Conservation (phyloP, 2,329 filamentous ascomycete genomes). For the Ploettnerulaceae sp. region DNA sequence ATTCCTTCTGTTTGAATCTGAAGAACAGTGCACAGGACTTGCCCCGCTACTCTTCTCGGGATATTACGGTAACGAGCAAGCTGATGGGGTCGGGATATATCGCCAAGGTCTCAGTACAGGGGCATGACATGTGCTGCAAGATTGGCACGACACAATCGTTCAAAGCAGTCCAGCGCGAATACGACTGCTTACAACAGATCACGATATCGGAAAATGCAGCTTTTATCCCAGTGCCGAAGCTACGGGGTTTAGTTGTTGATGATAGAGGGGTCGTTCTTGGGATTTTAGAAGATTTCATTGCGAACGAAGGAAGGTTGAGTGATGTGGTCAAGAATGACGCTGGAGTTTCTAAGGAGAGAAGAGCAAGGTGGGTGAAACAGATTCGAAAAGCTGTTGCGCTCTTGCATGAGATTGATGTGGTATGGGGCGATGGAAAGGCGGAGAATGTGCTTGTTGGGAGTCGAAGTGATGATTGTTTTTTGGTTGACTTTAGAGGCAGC, state of each 20-base stretch:
- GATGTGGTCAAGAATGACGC: slow-evolving; percentile 6
- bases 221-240: slow-evolving; percentile 14
- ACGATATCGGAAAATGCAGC: slow-evolving; percentile 9
- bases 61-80: slow-evolving; percentile 12
- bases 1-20: slow-evolving; percentile 6
- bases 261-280: slow-evolving; percentile 17
- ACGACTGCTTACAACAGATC: slow-evolving; percentile 16
- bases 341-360: slow-evolving; percentile 10
- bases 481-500: slow-evolving; percentile 29
- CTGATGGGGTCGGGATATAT: slow-evolving; percentile 16
- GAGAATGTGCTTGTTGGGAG: slow-evolving; percentile 26
- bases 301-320: slow-evolving; percentile 10
- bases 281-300: slow-evolving; percentile 21
- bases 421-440: slow-evolving; percentile 30
- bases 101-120: slow-evolving; percentile 14
- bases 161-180: slow-evolving; percentile 20
- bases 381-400: slow-evolving; percentile 16
- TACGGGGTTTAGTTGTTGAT: slow-evolving; percentile 17
- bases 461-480: slow-evolving; percentile 20
- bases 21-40: slow-evolving; percentile 11
- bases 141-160: slow-evolving; percentile 7
- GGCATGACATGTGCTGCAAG: slow-evolving; percentile 19
- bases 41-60: slow-evolving; percentile 15
- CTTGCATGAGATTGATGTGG: slow-evolving; percentile 23
- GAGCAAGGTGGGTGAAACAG: slow-evolving; percentile 21